Conservation (phyloP, 306 rosid species). For the Trifolium subterraneum region DNA sequence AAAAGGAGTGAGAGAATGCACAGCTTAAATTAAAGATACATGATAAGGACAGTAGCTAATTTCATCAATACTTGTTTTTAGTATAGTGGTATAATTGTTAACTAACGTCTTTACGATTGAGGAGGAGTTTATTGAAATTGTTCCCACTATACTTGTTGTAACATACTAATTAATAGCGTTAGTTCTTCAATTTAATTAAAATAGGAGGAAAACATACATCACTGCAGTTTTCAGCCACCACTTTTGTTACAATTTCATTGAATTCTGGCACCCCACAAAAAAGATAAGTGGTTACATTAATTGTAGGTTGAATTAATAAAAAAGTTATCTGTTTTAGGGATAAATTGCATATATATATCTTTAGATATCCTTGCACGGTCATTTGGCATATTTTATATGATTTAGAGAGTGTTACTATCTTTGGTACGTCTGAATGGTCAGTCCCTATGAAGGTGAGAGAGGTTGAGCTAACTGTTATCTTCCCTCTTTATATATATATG, state of each 20-base stretch:
- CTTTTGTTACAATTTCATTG: background rate
- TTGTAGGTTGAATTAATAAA: too few relatives aligned
- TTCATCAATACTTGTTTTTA: too few relatives aligned
- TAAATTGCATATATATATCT: too few relatives aligned
- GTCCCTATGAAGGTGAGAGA: background rate
- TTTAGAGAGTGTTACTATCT: background rate
- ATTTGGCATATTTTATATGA: background rate
- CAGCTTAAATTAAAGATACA: too few relatives aligned
- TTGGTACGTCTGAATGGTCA: background rate
- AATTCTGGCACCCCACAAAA: background rate
- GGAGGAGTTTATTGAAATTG: background rate
- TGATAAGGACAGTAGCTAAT: too few relatives aligned
- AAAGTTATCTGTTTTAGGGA: background rate
- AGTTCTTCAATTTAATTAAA: too few relatives aligned
- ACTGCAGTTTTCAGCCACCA: background rate
- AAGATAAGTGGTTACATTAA: background rate
- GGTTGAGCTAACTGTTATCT: background rate
- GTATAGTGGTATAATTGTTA: too few relatives aligned
- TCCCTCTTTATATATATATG: background rate
- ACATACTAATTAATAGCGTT: background rate
- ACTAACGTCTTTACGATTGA: background rate
- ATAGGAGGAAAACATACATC: too few relatives aligned
- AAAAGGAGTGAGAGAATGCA: too few relatives aligned
- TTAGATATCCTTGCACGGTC: background rate
- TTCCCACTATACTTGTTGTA: background rate